phyloP scores from a whole-genome alignment of 2,329 filamentous ascomycete species.

The Ceratocystis albifundus region DNA sequence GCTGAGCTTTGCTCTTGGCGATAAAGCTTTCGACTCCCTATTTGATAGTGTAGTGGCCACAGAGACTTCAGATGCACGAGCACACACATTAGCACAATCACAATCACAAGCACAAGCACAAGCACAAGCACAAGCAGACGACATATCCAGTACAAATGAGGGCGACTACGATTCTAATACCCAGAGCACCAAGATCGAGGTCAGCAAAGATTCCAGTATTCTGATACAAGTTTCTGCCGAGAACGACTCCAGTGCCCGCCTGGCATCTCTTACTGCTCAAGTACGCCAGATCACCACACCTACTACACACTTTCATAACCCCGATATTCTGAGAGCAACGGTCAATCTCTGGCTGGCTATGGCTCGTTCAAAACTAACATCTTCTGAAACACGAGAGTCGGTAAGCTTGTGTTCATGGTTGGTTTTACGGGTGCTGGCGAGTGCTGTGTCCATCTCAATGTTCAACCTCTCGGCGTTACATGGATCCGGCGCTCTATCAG shows the following conservation, averaged over 20 bases:
- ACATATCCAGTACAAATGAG: background rate
- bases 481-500: slow-evolving; percentile 56
- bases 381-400: slow-evolving; percentile 27
- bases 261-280: slow-evolving; percentile 17
- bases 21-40: slow-evolving; percentile 59
- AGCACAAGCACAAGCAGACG: background rate
- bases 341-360: slow-evolving; percentile 54
- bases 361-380: slow-evolving; percentile 33
- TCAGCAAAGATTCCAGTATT: background rate
- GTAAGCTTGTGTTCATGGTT: slow-evolving; percentile 48
- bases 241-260: background rate
- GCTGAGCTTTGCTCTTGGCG: slow-evolving; percentile 67
- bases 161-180: background rate
- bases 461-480: slow-evolving; percentile 63
- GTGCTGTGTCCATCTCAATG: slow-evolving; percentile 48
- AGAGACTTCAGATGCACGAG: background rate
- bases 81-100: too few relatives aligned
- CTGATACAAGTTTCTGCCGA: background rate
- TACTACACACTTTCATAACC: slow-evolving; percentile 45
- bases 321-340: slow-evolving; percentile 51
- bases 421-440: slow-evolving; percentile 52
- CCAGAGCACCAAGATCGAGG: background rate
- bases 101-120: background rate
- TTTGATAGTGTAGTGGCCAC: slow-evolving; percentile 42
- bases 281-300: slow-evolving; percentile 41